These are phyloP conservation scores for Penicillium sp. DNA, from an alignment of 2,329 filamentous ascomycete genomes.

Conservation along the genomic window DNA sequence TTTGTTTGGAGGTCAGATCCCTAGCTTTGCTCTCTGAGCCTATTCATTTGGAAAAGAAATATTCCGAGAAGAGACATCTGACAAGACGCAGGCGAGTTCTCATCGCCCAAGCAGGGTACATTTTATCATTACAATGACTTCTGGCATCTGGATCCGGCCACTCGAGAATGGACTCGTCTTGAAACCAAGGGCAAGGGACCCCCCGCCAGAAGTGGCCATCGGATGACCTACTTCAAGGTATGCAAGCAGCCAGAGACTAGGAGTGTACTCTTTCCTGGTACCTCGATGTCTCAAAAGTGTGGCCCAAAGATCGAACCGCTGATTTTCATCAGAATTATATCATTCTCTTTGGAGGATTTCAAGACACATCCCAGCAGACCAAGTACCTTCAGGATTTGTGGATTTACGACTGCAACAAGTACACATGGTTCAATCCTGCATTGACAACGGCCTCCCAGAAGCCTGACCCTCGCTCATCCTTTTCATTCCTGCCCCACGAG, in stretches of 20 bases:
- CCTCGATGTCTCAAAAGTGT: background rate
- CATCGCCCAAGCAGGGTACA: conserved; percentile 90
- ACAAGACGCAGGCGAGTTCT: conserved; percentile 65
- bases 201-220: conserved; percentile 80
- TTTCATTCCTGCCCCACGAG: conserved; percentile 86
- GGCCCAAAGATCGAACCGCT: conserved; percentile 1
- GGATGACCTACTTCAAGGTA: conserved; percentile 89
- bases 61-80: background rate
- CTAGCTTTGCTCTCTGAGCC: background rate
- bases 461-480: conserved; percentile 84
- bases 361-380: conserved; percentile 91
- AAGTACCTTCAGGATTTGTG: conserved; percentile 91
- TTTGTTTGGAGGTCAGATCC: conserved; percentile 65
- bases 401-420: conserved; percentile 89
- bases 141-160: conserved; percentile 80
- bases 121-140: conserved; percentile 99
- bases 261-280: no score
- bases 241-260: background rate
- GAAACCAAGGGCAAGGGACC: conserved; percentile 69
- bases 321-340: conserved; percentile 64
- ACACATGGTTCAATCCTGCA: conserved; percentile 72
- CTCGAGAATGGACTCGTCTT: conserved; percentile 83
- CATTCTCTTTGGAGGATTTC: conserved; percentile 90
- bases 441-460: conserved; percentile 75
- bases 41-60: background rate